Conservation (phyloP, 2,329 filamentous ascomycete species). For the Trichoderma lentiforme region DNA sequence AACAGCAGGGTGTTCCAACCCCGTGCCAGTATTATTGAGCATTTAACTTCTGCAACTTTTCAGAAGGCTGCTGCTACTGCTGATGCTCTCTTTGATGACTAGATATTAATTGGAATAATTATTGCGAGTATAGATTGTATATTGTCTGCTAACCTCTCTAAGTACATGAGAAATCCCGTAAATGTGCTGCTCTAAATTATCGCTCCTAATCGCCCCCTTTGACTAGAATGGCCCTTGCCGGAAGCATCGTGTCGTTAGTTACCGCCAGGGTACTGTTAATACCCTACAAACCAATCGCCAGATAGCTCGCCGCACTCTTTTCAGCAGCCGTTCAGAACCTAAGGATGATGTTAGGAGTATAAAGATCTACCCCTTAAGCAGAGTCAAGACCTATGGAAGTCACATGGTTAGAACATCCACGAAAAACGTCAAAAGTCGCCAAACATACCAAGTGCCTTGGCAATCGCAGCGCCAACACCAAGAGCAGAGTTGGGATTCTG, state of each 20-base stretch:
- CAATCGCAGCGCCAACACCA: slow-evolving; percentile 39
- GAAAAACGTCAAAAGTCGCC: neutral
- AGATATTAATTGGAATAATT: neutral
- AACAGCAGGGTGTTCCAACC: neutral
- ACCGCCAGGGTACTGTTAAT: neutral
- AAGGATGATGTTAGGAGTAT: neutral
- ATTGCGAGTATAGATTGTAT: neutral
- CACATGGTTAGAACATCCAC: neutral
- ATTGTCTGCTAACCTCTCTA: neutral
- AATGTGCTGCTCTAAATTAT: neutral
- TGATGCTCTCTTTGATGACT: neutral
- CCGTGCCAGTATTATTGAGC: neutral
- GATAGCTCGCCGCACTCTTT: neutral
- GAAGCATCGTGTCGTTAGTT: neutral
- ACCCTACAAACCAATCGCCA: neutral
- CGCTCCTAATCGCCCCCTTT: neutral
- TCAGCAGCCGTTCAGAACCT: neutral
- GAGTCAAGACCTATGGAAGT: neutral
- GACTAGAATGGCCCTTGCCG: neutral
- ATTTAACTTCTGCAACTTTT: neutral
- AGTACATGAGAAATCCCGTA: neutral
- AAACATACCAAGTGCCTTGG: neutral
- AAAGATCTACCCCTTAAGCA: neutral
- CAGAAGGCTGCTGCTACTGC: neutral
- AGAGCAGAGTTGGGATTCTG: slow-evolving; percentile 49